Percentiles rank a stretch among this genome's conserved stretches.
Conservation (phyloP, 306 rosid genomes). For the Medicago truncatula region DNA sequence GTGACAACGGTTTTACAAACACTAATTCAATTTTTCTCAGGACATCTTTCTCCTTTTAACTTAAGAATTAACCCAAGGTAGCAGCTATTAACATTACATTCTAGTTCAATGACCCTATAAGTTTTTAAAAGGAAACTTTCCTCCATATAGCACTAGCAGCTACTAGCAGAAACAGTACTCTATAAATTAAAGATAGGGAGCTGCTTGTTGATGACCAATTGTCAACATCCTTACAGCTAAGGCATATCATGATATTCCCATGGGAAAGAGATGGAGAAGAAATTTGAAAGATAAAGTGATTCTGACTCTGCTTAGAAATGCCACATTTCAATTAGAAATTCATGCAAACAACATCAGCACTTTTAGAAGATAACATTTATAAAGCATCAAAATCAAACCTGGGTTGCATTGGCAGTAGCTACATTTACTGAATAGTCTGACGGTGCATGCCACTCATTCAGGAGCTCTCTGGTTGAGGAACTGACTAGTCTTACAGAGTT, state of each 20-base stretch:
- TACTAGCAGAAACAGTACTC: constrained; percentile 8
- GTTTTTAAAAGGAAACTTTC: background rate
- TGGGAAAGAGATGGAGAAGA: constrained; percentile 4
- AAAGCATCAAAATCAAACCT: constrained; percentile 61
- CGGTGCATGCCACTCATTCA: constrained; percentile 85
- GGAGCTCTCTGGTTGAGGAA: constrained; percentile 80
- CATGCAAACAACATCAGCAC: constrained; percentile 10
- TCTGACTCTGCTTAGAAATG: constrained; percentile 27
- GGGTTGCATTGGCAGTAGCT: constrained; percentile 95
- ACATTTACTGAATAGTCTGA: constrained; percentile 83
- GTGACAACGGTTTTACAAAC: background rate
- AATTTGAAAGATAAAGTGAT: background rate
- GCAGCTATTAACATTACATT: background rate
- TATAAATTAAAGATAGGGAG: background rate
- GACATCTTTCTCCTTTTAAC: constrained; percentile 15
- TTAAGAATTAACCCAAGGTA: background rate
- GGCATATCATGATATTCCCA: constrained; percentile 11
- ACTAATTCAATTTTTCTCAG: background rate
- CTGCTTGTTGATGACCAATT: constrained; percentile 12
- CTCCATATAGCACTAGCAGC: constrained; percentile 7
- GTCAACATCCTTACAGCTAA: constrained; percentile 5
- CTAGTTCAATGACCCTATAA: background rate
- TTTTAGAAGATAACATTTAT: background rate
- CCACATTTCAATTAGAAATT: constrained; percentile 18
- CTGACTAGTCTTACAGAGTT: constrained; percentile 85